These are phyloP conservation scores for Pyricularia grisea DNA, from an alignment of 2,329 filamentous ascomycete genomes.

Conservation along the genomic window DNA sequence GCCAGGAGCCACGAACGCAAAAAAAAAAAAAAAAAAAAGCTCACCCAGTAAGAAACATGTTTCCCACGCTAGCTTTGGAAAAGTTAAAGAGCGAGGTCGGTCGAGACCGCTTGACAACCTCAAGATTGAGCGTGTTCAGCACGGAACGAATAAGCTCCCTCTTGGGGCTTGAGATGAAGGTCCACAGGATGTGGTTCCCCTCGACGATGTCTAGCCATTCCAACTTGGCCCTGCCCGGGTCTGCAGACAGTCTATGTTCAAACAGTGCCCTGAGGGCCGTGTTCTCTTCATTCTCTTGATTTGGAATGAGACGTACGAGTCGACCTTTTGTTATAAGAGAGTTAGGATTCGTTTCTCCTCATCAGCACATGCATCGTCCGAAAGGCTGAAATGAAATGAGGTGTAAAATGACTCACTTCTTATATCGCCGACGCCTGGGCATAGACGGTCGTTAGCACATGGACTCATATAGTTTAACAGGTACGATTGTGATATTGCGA, in stretches of 20 bases:
- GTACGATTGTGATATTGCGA: not conserved
- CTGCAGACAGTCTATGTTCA: conserved; percentile 70
- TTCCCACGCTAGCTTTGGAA: conserved; percentile 65
- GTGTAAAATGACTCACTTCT: conserved; percentile 46
- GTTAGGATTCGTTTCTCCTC: not conserved
- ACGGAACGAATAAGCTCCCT: conserved; percentile 69
- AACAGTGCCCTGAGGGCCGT: conserved; percentile 74
- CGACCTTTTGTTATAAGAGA: conserved; percentile 46
- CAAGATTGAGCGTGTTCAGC: conserved; percentile 66
- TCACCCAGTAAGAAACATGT: conserved; percentile 67
- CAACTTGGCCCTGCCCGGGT: conserved; percentile 49
- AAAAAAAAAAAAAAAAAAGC: not conserved
- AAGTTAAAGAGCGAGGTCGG: conserved; percentile 71
- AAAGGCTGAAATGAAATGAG: not conserved
- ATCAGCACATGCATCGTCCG: not conserved
- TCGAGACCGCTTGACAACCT: conserved; percentile 67
- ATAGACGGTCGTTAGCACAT: not conserved
- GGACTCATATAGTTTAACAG: not conserved
- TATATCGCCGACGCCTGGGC: conserved; percentile 53
- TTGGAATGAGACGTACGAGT: conserved; percentile 82
- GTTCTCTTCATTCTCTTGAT: conserved; percentile 51
- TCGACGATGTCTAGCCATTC: conserved; percentile 91
- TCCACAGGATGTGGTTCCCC: conserved; percentile 70
- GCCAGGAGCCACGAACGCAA: not conserved
- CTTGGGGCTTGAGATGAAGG: conserved; percentile 58